A percentile compares a stretch with the other conserved stretches of the same genome.
phyloP scores from a whole-genome alignment of 176 grass and related monocot species.

The Tuctoria greenei region DNA sequence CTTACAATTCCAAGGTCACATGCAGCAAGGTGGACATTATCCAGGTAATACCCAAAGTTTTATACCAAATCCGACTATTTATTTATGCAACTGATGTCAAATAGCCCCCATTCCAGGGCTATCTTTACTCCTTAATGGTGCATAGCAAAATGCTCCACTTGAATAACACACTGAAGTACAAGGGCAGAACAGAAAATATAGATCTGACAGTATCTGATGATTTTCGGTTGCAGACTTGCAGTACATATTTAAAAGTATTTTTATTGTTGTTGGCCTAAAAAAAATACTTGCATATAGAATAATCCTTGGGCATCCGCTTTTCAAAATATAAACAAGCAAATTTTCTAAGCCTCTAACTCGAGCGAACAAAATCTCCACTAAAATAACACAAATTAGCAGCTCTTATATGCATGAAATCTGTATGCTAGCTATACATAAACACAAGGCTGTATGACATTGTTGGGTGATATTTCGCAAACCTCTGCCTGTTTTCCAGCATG shows the following conservation, averaged over 20 bases:
- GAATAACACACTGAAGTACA: background rate
- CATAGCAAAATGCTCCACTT: background rate
- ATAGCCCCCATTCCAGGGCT: background rate
- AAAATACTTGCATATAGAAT: background rate
- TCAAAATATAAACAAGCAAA: background rate
- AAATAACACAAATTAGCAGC: background rate
- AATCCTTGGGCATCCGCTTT: background rate
- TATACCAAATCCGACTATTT: background rate
- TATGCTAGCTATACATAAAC: background rate
- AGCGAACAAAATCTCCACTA: background rate
- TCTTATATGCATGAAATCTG: background rate
- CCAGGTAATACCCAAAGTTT: background rate
- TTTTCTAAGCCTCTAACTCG: background rate
- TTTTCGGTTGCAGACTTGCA: background rate
- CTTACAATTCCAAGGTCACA: background rate
- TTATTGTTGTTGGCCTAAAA: background rate
- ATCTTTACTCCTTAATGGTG: background rate
- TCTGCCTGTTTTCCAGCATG: constrained; percentile 97
- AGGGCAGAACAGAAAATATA: background rate
- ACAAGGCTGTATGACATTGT: constrained; percentile 10
- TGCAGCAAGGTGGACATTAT: constrained; percentile 2
- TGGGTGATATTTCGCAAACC: constrained; percentile 44
- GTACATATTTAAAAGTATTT: background rate
- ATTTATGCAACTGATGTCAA: background rate
- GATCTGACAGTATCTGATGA: background rate